phyloP scores from a whole-genome alignment of 2,329 filamentous ascomycete genomes.

The Xylaria arbuscula region DNA sequence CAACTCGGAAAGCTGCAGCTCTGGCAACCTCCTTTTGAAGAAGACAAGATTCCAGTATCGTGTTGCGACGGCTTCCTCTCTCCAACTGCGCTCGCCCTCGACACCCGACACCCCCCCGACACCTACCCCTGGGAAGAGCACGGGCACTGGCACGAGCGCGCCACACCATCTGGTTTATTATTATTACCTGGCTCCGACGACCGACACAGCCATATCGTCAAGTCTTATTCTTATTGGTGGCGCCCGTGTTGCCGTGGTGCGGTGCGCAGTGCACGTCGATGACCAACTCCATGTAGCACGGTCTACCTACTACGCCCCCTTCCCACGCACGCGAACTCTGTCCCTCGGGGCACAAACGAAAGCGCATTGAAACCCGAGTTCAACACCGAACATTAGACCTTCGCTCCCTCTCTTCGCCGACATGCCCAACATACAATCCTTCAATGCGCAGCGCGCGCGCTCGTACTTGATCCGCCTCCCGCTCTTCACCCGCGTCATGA shows the following conservation, averaged over 20 bases:
- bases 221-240: too few species aligned
- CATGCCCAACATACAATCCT: constrained; percentile 57
- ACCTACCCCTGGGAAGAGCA: constrained; percentile 3
- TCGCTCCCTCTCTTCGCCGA: constrained; percentile 37
- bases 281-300: too few species aligned
- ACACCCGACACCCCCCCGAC: constrained; percentile 6
- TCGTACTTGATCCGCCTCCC: constrained; percentile 88
- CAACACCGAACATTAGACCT: background rate
- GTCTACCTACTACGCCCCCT: too few species aligned
- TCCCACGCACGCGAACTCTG: background rate
- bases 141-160: constrained; percentile 18
- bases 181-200: background rate
- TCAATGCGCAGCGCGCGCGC: constrained; percentile 79
- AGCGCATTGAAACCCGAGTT: background rate
- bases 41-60: constrained; percentile 31
- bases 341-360: background rate
- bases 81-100: too few species aligned
- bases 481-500: constrained; percentile 80
- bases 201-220: background rate
- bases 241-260: constrained; percentile 1
- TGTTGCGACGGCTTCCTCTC: constrained; percentile 32
- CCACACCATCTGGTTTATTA: background rate
- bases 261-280: constrained; percentile 12
- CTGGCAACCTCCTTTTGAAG: constrained; percentile 18
- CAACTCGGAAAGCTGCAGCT: constrained; percentile 30